Evolutionary conservation across 495 filamentous ascomycete species (phyloP).

Genomic region (Aspergillus incahuasiensis): DNA sequence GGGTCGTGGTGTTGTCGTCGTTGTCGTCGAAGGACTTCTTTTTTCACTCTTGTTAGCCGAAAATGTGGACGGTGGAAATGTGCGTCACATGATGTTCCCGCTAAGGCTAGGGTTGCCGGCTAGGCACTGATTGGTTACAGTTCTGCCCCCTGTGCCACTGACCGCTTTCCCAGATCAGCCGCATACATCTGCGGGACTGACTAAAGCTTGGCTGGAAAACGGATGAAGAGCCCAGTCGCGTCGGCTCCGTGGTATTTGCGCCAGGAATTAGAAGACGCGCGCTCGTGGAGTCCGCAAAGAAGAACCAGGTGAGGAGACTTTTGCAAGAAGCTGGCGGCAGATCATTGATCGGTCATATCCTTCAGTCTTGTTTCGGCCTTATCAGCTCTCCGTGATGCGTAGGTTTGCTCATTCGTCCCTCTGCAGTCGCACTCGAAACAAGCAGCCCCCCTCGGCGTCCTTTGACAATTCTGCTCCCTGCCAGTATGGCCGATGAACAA

Average conservation of each 20-base stretch:
- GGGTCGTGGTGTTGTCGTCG: constrained; percentile 34
- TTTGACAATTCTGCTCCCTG: background rate
- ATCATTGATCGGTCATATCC: background rate
- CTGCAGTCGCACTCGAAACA: background rate
- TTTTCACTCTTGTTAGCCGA: constrained; percentile 22
- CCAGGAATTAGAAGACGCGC: background rate
- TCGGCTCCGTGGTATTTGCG: background rate
- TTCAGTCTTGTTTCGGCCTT: too few species aligned
- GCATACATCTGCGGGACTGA: background rate
- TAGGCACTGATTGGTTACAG: constrained; percentile 21
- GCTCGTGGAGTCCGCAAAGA: background rate
- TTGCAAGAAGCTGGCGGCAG: too few species aligned
- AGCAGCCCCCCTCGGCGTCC: background rate
- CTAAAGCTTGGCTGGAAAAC: background rate
- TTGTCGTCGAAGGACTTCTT: constrained; percentile 25
- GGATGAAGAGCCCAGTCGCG: constrained; percentile 4
- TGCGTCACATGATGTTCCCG: constrained; percentile 42
- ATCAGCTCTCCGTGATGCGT: background rate
- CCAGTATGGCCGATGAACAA: constrained; percentile 3
- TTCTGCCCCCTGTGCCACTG: background rate
- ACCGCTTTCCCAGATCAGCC: constrained; percentile 4
- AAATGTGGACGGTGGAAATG: constrained; percentile 25
- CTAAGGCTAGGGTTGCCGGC: constrained; percentile 20
- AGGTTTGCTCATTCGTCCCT: background rate
- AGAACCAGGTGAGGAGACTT: background rate